Conservation (phyloP, 2,329 filamentous ascomycete species). For the Pseudogymnoascus sp. region DNA sequence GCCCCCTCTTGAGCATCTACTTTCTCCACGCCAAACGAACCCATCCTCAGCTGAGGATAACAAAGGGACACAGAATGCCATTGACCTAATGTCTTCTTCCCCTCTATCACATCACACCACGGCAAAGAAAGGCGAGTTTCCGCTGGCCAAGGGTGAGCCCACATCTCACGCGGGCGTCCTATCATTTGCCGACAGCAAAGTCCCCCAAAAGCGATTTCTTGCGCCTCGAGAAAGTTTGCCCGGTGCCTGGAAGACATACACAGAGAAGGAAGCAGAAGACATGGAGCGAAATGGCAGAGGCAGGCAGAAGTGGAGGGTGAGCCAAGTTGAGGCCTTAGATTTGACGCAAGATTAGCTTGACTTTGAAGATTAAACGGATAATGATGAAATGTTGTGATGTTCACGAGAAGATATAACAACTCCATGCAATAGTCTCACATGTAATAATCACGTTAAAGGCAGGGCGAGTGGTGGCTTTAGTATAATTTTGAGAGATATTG, state of each 20-base stretch:
- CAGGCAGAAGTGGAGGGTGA: conserved; percentile 19
- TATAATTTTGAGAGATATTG: conserved; percentile 2
- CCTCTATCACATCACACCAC: not conserved
- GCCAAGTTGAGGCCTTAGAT: conserved; percentile 24
- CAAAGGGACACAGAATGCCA: not conserved
- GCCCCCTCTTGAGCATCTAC: not conserved
- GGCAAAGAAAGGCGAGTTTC: not conserved
- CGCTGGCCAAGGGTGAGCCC: not conserved
- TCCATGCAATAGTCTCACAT: not conserved
- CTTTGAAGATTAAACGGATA: not conserved
- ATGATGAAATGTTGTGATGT: not conserved
- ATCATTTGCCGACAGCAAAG: not conserved
- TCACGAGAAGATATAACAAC: not conserved
- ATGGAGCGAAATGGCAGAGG: not conserved
- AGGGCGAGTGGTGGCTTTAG: not conserved
- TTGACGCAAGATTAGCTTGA: conserved; percentile 14
- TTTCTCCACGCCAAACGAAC: not conserved
- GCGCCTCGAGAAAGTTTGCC: conserved; percentile 30
- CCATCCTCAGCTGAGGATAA: not conserved
- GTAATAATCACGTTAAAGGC: not conserved
- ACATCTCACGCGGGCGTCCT: not conserved
- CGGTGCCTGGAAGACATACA: conserved; percentile 29
- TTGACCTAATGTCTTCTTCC: not conserved
- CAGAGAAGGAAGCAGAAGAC: conserved; percentile 16
- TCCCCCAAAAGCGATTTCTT: conserved; percentile 21